Conservation (phyloP, 768 basidiomycete species). For the Trametes cinnabarina region DNA sequence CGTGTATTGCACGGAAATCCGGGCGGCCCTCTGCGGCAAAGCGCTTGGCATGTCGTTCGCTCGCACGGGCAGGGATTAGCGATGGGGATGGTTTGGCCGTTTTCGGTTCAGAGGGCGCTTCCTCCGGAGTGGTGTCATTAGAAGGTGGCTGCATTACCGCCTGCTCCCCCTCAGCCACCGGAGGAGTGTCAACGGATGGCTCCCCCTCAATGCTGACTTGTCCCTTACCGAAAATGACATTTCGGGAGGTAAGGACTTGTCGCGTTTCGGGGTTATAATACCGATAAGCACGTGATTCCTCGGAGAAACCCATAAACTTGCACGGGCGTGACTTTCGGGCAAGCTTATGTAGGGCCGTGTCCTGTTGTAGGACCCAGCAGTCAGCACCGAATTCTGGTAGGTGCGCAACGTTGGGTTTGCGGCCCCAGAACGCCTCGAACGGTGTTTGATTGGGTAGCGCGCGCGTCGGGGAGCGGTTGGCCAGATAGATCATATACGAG, state of each 20-base stretch:
- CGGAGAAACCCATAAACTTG: conserved; percentile 36
- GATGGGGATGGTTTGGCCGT: too few relatives aligned
- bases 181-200: background rate
- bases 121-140: too few relatives aligned
- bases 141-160: too few relatives aligned
- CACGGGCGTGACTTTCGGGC: conserved; percentile 5
- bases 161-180: too few relatives aligned
- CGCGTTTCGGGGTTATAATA: conserved; percentile 10
- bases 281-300: conserved; percentile 8
- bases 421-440: conserved; percentile 14
- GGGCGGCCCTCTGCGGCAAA: too few relatives aligned
- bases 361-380: conserved; percentile 18
- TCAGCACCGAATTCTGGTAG: conserved; percentile 10
- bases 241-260: background rate
- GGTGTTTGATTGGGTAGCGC: conserved; percentile 17
- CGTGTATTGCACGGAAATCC: too few relatives aligned
- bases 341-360: conserved; percentile 14
- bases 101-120: too few relatives aligned
- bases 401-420: conserved; percentile 23
- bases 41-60: too few relatives aligned
- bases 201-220: background rate
- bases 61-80: too few relatives aligned
- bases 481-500: conserved; percentile 35
- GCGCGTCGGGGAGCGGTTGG: conserved; percentile 32
- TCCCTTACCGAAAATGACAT: conserved; percentile 4